Evolutionary conservation across 345 rosid species (phyloP).

Genomic region (Populus simonii): DNA sequence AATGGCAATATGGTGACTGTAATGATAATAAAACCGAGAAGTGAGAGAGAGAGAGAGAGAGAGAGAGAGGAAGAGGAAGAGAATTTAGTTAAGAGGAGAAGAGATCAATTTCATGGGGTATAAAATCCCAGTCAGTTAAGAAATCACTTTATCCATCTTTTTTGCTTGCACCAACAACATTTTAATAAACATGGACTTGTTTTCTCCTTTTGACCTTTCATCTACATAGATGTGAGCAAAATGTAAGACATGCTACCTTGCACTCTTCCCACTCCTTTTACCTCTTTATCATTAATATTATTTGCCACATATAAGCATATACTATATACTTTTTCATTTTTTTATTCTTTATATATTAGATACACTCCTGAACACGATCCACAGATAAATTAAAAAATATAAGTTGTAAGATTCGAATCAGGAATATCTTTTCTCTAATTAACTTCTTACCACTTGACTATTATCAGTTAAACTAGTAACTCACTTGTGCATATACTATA

Average conservation of each 20-base stretch:
- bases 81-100: neutral
- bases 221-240: slow-evolving; percentile 2
- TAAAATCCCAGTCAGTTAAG: neutral
- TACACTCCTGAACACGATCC: fast-evolving
- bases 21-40: neutral
- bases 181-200: neutral
- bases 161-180: slow-evolving; percentile 1
- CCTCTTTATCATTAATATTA: neutral
- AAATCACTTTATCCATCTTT: neutral
- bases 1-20: neutral
- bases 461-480: too few relatives aligned
- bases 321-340: neutral
- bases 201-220: slow-evolving; percentile 10
- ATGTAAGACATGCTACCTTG: slow-evolving; percentile 1
- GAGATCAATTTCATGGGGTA: neutral
- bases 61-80: neutral
- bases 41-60: neutral
- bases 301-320: too few relatives aligned
- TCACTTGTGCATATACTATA: too few relatives aligned
- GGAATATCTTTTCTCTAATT: too few relatives aligned
- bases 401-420: too few relatives aligned
- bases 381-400: too few relatives aligned
- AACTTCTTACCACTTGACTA: fast-evolving
- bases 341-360: neutral
- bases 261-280: neutral